Base-by-base conservation (phyloP, 768 basidiomycete species). In the Tylopilus rubrobrunneus region DNA sequence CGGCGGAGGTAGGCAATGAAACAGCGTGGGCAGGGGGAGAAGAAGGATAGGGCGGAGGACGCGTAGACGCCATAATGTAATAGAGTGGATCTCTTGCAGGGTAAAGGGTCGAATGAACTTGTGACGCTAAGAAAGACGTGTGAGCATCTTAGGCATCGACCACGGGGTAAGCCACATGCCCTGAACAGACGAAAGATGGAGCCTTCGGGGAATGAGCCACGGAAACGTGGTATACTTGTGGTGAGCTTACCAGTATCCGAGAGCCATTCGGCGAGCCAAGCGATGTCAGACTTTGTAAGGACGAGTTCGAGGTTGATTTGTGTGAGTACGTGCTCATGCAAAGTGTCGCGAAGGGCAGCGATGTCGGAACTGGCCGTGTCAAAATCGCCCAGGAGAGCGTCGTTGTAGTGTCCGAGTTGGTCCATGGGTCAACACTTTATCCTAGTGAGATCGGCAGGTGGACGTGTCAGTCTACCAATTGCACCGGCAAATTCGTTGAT, bases 81-180 rank as follows among this genome's bases (percentile, higher is more conserved):
- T 79, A 60, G 77, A 74, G 49, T 78, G 75, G 36, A 84, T 72
- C 33, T 81, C 77, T 70, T 86, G 81, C 62, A 86, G 65, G 19
- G 84, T 76, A 56, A 86, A 83, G 0, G 84, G 80, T 48, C 73
- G 73, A 37, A 78, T 83, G 58, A 86, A 89, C 55, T 81, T 78
- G 65, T 88, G 82, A 58, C 84, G 80, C 87, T 90, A 45, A 10
- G 45, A 46, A 34, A 1, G 21, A 28, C 36, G 19, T 49, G 44
- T 44, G 49, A 42, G 52, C 4, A 42, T 21, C 48, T 6, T 23
- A 12, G 23, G 4, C 17, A 31, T 31, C 31, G 31, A 31, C 31
- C 31, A 34, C 49, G 53, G 52, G 2, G 11, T 11, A 15, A 23
- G n/a, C 23, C 11, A 71, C 78, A 62, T 68, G 86, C 87, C 71